Evolutionary conservation across 345 rosid species (phyloP).

Genomic region (Syzygium oleosum): DNA sequence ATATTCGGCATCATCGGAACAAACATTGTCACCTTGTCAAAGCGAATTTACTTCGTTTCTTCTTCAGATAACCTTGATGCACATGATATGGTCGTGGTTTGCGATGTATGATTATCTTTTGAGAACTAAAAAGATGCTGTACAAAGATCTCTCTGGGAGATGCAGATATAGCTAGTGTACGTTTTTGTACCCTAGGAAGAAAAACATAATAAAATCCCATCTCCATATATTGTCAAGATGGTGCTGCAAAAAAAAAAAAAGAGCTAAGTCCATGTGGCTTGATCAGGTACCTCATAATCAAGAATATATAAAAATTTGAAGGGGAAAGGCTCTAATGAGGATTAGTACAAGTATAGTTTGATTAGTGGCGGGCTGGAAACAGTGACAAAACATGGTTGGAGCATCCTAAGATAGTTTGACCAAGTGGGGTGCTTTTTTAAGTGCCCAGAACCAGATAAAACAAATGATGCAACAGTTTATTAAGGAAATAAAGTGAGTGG

Average conservation of each 20-base stretch:
- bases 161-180: background rate
- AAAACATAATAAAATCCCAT: background rate
- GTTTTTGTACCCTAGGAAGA: background rate
- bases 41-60: background rate
- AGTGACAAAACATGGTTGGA: background rate
- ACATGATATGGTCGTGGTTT: background rate
- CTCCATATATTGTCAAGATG: background rate
- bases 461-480: background rate
- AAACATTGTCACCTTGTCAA: background rate
- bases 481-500: background rate
- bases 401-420: background rate
- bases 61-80: background rate
- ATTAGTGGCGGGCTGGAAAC: background rate
- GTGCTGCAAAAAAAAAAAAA: background rate
- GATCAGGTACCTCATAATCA: background rate
- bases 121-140: background rate
- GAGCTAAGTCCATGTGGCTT: background rate
- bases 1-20: background rate
- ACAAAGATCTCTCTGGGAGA: background rate
- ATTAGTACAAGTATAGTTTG: background rate
- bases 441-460: background rate
- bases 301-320: background rate
- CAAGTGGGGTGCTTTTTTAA: background rate
- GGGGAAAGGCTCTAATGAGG: background rate
- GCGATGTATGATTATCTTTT: background rate